Percentiles rank a stretch among this genome's conserved stretches.
Conservation (phyloP, 495 filamentous ascomycete genomes). For the Paragyromitra xinjiangensis region DNA sequence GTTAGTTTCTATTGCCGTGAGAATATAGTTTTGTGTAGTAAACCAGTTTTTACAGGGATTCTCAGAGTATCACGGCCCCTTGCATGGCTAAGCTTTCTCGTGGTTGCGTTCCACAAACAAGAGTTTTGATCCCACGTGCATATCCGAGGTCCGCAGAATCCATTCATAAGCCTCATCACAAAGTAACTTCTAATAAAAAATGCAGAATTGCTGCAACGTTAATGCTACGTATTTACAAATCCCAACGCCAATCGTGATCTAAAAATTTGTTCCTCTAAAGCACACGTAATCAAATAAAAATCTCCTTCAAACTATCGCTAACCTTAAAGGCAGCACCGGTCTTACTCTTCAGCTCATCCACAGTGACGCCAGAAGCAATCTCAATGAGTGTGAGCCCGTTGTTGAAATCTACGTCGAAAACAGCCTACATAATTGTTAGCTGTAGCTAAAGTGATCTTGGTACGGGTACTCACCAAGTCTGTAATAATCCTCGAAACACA, state of each 20-base stretch:
- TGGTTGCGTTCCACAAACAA: too few relatives aligned
- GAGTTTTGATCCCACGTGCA: too few relatives aligned
- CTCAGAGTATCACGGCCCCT: too few relatives aligned
- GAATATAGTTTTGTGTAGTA: too few relatives aligned
- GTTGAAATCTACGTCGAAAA: slow-evolving; percentile 87
- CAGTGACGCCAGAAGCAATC: slow-evolving; percentile 82
- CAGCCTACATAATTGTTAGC: slow-evolving; percentile 59
- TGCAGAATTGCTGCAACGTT: background rate
- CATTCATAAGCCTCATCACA: background rate
- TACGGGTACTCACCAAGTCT: slow-evolving; percentile 64
- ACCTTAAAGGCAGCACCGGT: slow-evolving; percentile 85
- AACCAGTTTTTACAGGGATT: too few relatives aligned
- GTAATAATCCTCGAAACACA: slow-evolving; percentile 93
- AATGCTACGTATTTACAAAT: slow-evolving; percentile 15
- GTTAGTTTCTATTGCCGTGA: too few relatives aligned
- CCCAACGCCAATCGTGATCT: background rate
- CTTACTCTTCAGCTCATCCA: slow-evolving; percentile 87
- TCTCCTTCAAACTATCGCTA: slow-evolving; percentile 78
- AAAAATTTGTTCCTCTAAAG: slow-evolving; percentile 51
- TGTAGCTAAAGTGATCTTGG: background rate
- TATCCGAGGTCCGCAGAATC: background rate
- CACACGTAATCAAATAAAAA: slow-evolving; percentile 55
- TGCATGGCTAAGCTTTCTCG: too few relatives aligned
- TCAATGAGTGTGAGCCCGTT: slow-evolving; percentile 83
- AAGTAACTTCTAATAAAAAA: background rate